Base-by-base conservation (phyloP, 2,329 filamentous ascomycete genomes). In the Graphium sp. region DNA sequence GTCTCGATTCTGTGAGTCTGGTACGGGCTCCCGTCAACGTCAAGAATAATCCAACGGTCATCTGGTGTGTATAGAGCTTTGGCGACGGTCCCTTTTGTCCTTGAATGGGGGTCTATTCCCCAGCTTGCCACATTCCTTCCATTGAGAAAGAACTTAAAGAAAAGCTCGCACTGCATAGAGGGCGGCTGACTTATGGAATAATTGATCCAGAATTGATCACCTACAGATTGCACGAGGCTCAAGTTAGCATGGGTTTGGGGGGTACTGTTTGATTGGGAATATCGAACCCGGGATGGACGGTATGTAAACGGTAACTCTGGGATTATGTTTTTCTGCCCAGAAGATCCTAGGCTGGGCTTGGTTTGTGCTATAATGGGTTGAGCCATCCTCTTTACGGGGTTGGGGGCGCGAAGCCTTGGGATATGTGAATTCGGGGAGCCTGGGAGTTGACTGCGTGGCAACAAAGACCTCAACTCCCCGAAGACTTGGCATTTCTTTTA, bases 141-240 rank as follows among this genome's bases (percentile, higher is more conserved):
- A 35, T 73, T 71, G 41, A 71, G 55, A 31, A 51, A 52, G 29
- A 71, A 44, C 38, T 63, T 68, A 46, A 71, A 71, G 44, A 61
- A 66, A 7, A 68, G 41, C 35, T 55, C 59, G 29, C 41, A 46
- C 22, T 51, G 45, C 12, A 41, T 49, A 3, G 40, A 37, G 2
- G 47, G 47, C 2, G 43, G 37, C 24, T 42, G 46, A 26, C 41
- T 42, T 34, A 70, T 40, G 5, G 41, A 41, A 39, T 69, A 72
- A 18, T 54, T 52, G 23, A 73, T 44, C 37, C 53, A 59, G 34
- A 72, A 72, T n/a, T 56, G 58, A n/a, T n/a, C n/a, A n/a, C n/a
- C n/a, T n/a, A n/a, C n/a, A n/a, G n/a, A n/a, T n/a, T n/a, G n/a
- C n/a, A n/a, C n/a, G n/a, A n/a, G n/a, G n/a, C n/a, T n/a, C n/a